Evolutionary conservation across 306 rosid genomes (phyloP), one percentile per base, ranked within the genome.

Genomic region (Echinosophora koreensis): DNA sequence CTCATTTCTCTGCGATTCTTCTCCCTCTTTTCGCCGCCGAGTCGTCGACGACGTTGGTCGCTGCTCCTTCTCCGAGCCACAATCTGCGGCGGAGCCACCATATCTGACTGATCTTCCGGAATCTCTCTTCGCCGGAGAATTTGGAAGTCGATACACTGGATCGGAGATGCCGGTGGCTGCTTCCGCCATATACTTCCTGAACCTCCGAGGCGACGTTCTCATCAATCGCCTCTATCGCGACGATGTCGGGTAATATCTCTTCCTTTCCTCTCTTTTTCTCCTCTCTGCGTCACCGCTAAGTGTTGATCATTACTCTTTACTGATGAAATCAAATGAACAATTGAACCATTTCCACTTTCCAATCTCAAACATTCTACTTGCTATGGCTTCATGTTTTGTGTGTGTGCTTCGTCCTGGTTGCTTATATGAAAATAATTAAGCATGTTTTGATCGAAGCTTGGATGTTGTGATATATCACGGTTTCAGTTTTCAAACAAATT

Each of bases 211-310:
- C 0, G 98, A 95, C 77, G 97, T 95, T 73, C 97, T 95, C 86
- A 95, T 92, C 84, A 95, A 92, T 57, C 97, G 98, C 60, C 98
- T 95, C 77, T 92, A 95, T 55, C 97, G 98, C 4, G 97, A 95
- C 81, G 93, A 95, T 83, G 98, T 95, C 62, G 97, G 98, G 97
- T 92, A 89, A 82, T 55, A 58, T 39, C 16, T 12, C 12, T 3
- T 13, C 15, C 32, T 10, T 17, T 34, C 55, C 8, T 8, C 42
- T 1, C 16, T 5, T n/a, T 34, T 34, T 67, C 42, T 18, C 56
- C 30, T 10, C 39, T 71, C 39, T 18, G n/a, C 22, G 9, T 50
- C 67, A 32, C 22, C 14, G 30, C 42, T 58, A 18, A 44, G 51
- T 59, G 22, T 34, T 59, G 38, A 77, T 66, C 66, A 52, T 57